phyloP scores from a whole-genome alignment of 202 grass and related monocot genomes.

The Miscanthus sacchariflorus region DNA sequence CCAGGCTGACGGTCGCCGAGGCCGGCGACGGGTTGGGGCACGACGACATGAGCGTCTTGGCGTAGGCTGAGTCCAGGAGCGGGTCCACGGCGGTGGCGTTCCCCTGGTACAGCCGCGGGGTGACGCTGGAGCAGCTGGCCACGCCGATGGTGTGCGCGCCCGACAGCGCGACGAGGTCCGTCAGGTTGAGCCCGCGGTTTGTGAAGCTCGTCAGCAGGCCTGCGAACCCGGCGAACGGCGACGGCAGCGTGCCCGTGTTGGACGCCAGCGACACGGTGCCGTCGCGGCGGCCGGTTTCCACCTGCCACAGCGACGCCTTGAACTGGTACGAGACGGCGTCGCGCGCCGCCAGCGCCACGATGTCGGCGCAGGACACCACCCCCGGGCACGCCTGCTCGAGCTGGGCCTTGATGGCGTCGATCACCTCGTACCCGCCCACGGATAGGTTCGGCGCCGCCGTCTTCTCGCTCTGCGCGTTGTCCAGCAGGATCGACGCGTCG shows the following conservation, averaged over 20 bases:
- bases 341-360: conserved; percentile 66
- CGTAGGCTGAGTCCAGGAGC: conserved; percentile 59
- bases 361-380: conserved; percentile 77
- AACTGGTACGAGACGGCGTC: conserved; percentile 90
- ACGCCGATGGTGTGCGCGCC: conserved; percentile 86
- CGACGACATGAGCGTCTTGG: conserved; percentile 43
- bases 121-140: conserved; percentile 74
- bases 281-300: conserved; percentile 75
- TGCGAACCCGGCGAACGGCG: conserved; percentile 51
- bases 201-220: conserved; percentile 50
- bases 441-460: conserved; percentile 60
- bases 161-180: conserved; percentile 80
- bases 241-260: conserved; percentile 52
- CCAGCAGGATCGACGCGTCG: conserved; percentile 88
- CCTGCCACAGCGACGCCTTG: conserved; percentile 64
- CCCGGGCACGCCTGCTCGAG: conserved; percentile 71
- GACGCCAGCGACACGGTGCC: conserved; percentile 47
- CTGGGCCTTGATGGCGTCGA: conserved; percentile 70
- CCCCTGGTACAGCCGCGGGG: conserved; percentile 63
- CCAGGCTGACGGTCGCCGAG: conserved; percentile 41
- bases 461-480: conserved; percentile 71
- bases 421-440: conserved; percentile 66
- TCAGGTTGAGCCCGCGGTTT: conserved; percentile 52
- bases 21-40: conserved; percentile 56
- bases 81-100: conserved; percentile 64